These are phyloP conservation scores for Nannochloris sp. DNA, from an alignment of 139 green algal genomes.

Conservation along the genomic window DNA sequence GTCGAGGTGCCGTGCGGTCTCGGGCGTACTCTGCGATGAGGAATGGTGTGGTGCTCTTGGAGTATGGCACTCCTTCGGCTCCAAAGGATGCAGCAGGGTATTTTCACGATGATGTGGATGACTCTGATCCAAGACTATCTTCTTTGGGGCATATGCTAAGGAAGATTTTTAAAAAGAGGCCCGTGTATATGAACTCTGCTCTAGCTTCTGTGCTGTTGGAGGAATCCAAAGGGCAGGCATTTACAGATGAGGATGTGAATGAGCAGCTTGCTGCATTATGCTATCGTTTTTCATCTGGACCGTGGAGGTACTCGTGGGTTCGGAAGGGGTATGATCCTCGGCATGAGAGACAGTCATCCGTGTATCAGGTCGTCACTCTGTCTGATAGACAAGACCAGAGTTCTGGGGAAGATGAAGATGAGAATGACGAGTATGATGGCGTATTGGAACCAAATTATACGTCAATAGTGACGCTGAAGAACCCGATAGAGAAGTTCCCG, in stretches of 20 bases:
- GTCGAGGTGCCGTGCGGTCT: background rate
- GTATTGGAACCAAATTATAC: background rate
- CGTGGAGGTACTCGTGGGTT: conserved; percentile 23
- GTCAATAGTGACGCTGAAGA: background rate
- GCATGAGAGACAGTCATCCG: background rate
- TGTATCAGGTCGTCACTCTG: conserved; percentile 16
- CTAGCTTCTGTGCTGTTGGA: background rate
- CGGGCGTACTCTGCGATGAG: background rate
- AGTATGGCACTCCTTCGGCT: background rate
- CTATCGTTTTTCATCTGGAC: conserved; percentile 24
- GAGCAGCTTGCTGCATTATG: conserved; percentile 1
- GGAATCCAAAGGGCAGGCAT: background rate
- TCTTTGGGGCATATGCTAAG: background rate
- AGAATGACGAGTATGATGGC: background rate
- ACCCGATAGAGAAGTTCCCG: background rate
- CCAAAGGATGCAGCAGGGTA: background rate
- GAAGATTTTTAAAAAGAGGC: background rate
- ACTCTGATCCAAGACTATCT: background rate
- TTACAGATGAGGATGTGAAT: background rate
- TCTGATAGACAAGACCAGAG: background rate
- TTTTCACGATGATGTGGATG: background rate
- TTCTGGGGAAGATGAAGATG: conserved; percentile 7
- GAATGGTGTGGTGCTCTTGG: background rate
- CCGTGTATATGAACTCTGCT: conserved; percentile 5
- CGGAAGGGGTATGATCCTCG: conserved; percentile 21